A percentile compares a stretch with the other conserved stretches of the same genome.
Conservation (phyloP, 2,329 filamentous ascomycete genomes). For the Phaeophleospora eucalypticola region DNA sequence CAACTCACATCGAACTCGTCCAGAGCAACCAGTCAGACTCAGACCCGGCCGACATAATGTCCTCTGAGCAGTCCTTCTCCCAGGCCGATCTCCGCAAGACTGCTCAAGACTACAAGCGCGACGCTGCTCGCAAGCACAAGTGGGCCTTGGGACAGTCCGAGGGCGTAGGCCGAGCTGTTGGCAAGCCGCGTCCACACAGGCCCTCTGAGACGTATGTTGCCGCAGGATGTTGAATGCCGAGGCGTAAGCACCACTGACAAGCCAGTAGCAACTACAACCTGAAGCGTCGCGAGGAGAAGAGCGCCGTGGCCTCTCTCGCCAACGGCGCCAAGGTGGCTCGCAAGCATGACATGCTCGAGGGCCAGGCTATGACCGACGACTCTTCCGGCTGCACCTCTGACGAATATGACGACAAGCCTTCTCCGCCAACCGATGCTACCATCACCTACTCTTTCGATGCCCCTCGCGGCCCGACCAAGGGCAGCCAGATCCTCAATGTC, state of each 20-base stretch:
- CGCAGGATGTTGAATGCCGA: neutral
- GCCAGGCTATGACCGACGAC: constrained; percentile 30
- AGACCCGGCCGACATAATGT: constrained; percentile 33
- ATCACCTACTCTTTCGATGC: constrained; percentile 55
- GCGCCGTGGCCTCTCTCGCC: constrained; percentile 27
- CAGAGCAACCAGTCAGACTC: constrained; percentile 5
- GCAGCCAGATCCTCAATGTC: constrained; percentile 54
- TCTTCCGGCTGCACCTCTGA: constrained; percentile 45
- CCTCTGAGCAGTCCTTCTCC: constrained; percentile 44
- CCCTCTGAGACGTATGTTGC: constrained; percentile 32
- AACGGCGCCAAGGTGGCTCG: constrained; percentile 30
- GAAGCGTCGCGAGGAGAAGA: constrained; percentile 27
- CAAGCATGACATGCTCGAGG: constrained; percentile 44
- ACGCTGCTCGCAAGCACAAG: constrained; percentile 48
- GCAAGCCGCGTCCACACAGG: constrained; percentile 32
- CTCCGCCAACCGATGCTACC: constrained; percentile 45
- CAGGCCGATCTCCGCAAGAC: constrained; percentile 52
- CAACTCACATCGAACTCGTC: neutral
- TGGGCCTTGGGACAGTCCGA: constrained; percentile 44
- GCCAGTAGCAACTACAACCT: constrained; percentile 24
- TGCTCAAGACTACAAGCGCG: constrained; percentile 51
- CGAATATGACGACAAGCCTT: constrained; percentile 42
- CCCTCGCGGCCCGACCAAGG: constrained; percentile 46
- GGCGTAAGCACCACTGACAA: constrained; percentile 7
- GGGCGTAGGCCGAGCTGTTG: constrained; percentile 24